Evolutionary conservation across 306 rosid genomes (phyloP), one percentile per base, ranked within the genome.

Genomic region (Cicer cuneatum): DNA sequence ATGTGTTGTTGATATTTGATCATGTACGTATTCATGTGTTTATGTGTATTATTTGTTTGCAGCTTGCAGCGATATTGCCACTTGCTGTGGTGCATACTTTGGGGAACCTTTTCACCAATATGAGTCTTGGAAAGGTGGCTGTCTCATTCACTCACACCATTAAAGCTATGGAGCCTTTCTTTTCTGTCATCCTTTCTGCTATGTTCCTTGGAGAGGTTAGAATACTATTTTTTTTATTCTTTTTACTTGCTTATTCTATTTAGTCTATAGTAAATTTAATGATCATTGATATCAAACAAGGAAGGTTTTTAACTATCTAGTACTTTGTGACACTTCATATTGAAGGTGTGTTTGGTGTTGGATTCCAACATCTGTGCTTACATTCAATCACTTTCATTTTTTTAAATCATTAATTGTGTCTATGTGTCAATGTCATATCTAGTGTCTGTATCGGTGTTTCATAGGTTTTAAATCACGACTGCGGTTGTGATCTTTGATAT

Each of bases 61-160:
- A 95, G 99, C 98, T 95, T 59, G 90, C 80, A 19, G 92, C 93
- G 2, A 87, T 92, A 79, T 75, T 92, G 40, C 99, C 98, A 29
- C 49, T 95, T 82, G 99, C 98, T 10, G 2, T 73, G 33, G 97
- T 92, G 53, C 99, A 95, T 73, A 86, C 93, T 0, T 79, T 95
- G 83, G 99, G 99, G 15, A 95, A 95, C 70, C 98, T 95, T 86
- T 95, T 95, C 83, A 95, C 99, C 4, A 95, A 95, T 52, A 84
- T 95, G 98, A 95, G 99, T 88, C 99, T 95, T 56, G 98, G 99
- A 73, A 95, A 83, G 85, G 99, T 95, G 72, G 93, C 99, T 10
- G 99, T 95, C 59, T 95, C 99, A 0, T 95, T 95, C 83, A 95
- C 99, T 61, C 99, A 95, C 86, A 95, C 99, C 0, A 92, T 95